Percentiles rank a stretch among this genome's conserved stretches.
Evolutionary conservation across 305 asterid genomes (phyloP).

Genomic region (Rubia tinctorum): DNA sequence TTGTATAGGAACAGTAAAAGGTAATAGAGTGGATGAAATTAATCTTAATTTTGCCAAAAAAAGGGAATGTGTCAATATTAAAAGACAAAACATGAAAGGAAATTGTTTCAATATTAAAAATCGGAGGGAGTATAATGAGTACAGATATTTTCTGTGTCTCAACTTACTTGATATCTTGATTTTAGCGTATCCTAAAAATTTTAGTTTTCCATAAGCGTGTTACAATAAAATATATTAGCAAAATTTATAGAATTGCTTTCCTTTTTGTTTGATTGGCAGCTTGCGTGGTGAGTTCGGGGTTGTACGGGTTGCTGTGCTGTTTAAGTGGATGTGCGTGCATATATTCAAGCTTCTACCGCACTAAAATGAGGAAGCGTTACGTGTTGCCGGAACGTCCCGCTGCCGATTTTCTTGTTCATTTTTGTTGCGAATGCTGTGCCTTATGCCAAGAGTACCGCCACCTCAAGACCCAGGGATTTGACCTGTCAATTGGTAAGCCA

Average conservation of each 20-base stretch:
- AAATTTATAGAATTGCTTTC: not conserved
- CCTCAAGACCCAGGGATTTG: conserved; percentile 31
- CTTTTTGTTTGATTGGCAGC: conserved; percentile 8
- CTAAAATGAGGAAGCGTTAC: conserved; percentile 27
- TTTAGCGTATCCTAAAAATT: not conserved
- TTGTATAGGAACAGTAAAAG: too few species aligned
- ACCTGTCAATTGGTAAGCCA: conserved; percentile 26
- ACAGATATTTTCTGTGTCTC: too few species aligned
- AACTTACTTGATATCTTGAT: too few species aligned
- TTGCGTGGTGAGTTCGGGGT: conserved; percentile 24
- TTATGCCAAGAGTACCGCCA: conserved; percentile 33
- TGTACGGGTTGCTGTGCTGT: conserved; percentile 18
- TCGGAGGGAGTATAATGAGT: too few species aligned
- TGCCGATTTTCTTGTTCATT: conserved; percentile 28
- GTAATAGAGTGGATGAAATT: too few species aligned
- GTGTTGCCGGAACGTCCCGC: conserved; percentile 23
- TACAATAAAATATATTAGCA: not conserved
- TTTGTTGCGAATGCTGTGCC: conserved; percentile 29
- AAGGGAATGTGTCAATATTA: too few species aligned
- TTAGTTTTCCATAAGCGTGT: not conserved
- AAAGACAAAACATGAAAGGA: too few species aligned
- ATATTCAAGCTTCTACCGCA: conserved; percentile 26
- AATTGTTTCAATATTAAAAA: too few species aligned
- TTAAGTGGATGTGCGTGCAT: conserved; percentile 27
- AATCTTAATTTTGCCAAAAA: too few species aligned